Base-by-base conservation (phyloP, 2,329 filamentous ascomycete genomes). In the Hymenoscyphus linearis region DNA sequence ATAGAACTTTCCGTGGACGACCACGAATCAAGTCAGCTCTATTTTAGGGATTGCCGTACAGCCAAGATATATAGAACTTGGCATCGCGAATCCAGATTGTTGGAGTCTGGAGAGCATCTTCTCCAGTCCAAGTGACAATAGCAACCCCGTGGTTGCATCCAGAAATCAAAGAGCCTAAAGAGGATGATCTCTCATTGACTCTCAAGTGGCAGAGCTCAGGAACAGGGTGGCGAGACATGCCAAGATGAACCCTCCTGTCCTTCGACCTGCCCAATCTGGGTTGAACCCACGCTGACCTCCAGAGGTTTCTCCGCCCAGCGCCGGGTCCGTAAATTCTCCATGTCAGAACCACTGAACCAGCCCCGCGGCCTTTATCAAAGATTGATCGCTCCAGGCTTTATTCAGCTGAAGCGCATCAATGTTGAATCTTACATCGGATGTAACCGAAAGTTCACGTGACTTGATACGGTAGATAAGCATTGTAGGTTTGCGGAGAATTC, bases 151-250 rank as follows among this genome's bases (percentile, higher is more conserved):
- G 37, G 16, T 18, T 18, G 37, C n/a, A 9, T 18, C 5, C 37
- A 7, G 37, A 40, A 40, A 40, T 40, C 36, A 16, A 16, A 40
- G 36, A 40, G 36, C 3, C 13, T 35, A 35, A 44, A 40, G 6
- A 26, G 35, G 25, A 44, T n/a, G n/a, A n/a, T n/a, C n/a, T n/a
- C n/a, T n/a, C n/a, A n/a, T n/a, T n/a, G n/a, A n/a, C n/a, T n/a
- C n/a, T n/a, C n/a, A 58, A 52, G 27, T 22, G 56, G 47, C 35
- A 58, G 52, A 52, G 57, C 36, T 58, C 57, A 58, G 57, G 57
- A 10, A 58, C 57, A 6, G 14, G 26, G 16, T 44, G 40, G 16
- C 40, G 18, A 44, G 40, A 12, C 40, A 2, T 22, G 40, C 16
- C 40, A 44, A 44, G 40, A n/a, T 2, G 2, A 1, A 3, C 5